These are phyloP conservation scores for Talaromyces sp. DNA, from an alignment of 2,329 filamentous ascomycete genomes.

Conservation along the genomic window DNA sequence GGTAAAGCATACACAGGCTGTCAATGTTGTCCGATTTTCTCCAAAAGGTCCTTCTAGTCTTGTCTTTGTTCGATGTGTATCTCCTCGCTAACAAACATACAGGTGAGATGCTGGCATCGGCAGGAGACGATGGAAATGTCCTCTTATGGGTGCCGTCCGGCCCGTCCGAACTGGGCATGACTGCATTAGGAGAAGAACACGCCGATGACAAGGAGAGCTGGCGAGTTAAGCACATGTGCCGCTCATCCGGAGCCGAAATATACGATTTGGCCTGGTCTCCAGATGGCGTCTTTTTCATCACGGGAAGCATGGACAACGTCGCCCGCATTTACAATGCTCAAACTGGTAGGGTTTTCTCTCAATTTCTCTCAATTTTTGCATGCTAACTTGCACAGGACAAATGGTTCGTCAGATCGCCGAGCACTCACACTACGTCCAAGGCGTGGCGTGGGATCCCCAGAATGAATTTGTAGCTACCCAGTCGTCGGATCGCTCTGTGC, in stretches of 20 bases:
- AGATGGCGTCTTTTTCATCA: slow-evolving; percentile 94
- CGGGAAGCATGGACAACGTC: slow-evolving; percentile 98
- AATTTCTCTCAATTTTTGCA: no score
- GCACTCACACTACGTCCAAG: slow-evolving; percentile 97
- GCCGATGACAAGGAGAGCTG: slow-evolving; percentile 94
- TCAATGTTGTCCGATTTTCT: slow-evolving; percentile 96
- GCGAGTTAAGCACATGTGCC: slow-evolving; percentile 96
- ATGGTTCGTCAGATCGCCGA: slow-evolving; percentile 91
- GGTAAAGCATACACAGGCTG: slow-evolving; percentile 89
- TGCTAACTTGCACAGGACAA: slow-evolving; percentile 39
- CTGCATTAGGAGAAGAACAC: slow-evolving; percentile 74
- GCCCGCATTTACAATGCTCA: slow-evolving; percentile 94
- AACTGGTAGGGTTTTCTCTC: slow-evolving; percentile 57
- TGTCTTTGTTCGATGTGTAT: neutral
- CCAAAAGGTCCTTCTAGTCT: slow-evolving; percentile 65
- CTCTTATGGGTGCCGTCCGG: slow-evolving; percentile 93
- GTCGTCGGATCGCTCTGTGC: slow-evolving; percentile 94
- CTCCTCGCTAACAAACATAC: slow-evolving; percentile 21
- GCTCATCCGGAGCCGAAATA: slow-evolving; percentile 90
- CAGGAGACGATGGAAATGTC: slow-evolving; percentile 95
- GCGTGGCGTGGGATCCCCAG: slow-evolving; percentile 94
- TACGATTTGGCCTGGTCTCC: slow-evolving; percentile 99
- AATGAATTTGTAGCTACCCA: slow-evolving; percentile 98
- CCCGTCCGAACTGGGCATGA: slow-evolving; percentile 69
- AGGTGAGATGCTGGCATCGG: slow-evolving; percentile 92